Base-by-base conservation (phyloP, 805 yeast genomes). In the Saccharomyces jurei region DNA sequence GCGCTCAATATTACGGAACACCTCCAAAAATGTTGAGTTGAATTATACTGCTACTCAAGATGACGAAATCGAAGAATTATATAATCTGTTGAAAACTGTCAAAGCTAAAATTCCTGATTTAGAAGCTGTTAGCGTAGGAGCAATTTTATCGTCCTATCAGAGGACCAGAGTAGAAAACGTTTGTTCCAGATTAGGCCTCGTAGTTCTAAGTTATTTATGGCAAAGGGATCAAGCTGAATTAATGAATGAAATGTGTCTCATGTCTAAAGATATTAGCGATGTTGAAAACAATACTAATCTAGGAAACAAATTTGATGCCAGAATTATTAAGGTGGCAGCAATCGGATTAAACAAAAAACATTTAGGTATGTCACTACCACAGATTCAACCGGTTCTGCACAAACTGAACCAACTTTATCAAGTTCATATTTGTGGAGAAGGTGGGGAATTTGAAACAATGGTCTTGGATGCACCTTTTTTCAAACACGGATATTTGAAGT, bases 351-450 rank as follows among this genome's bases (percentile, higher is more conserved):
- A 79, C 54, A 76, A 78, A 14, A 65, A 65, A 1, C 87, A 90
- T 70, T 72, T 94, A 57, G 96, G 95, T 1, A 78, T 80, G 66
- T 73, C 84, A 1, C 73, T 94, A 47, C 79, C 76, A 4, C 79
- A 87, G 57, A 73, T 86, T 58, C 79, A 78, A 53, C 86, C 89
- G 0, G 77, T 73, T 0, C 69, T 94, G 65, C 58, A 74, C 11
- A 73, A 74, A 44, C 72, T 91, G 56, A 86, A 90, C 66, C 56
- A 66, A 9, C 71, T 74, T 68, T 91, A 81, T 70, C 96, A 91
- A 1, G 87, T 91, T 13, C 97, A 92, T 68, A 83, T 94, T 0
- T 94, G 99, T 73, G 99, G 99, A 13, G 99, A 94, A 74, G 99
- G 99, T 32, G 99, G 99, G 1, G 99, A 94, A 69, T 94, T 89